Evolutionary conservation across 2,329 filamentous ascomycete species (phyloP).

Genomic region (Neurospora sp.): DNA sequence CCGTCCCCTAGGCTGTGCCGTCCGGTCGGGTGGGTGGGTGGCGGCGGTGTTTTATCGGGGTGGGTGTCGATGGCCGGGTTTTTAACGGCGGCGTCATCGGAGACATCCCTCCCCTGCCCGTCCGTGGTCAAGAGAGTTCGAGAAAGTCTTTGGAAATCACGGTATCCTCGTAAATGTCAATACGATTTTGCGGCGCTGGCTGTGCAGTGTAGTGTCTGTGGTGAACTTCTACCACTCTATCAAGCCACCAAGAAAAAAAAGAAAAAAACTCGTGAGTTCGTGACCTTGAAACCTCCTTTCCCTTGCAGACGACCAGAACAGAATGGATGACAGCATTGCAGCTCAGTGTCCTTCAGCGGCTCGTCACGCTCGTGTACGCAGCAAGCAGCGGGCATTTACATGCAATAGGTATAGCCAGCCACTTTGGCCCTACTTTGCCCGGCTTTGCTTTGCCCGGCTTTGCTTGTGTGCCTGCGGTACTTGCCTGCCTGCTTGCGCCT

Average conservation of each 20-base stretch:
- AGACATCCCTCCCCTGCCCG: too few relatives aligned
- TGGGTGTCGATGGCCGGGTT: background rate
- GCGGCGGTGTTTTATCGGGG: background rate
- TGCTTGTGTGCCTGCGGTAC: background rate
- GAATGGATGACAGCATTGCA: background rate
- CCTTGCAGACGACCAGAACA: background rate
- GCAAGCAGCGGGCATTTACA: background rate
- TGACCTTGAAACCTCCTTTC: background rate
- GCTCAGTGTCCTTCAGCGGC: background rate
- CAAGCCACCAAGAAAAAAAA: background rate
- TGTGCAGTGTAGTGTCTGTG: background rate
- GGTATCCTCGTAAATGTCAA: too few relatives aligned
- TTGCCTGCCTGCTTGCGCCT: background rate
- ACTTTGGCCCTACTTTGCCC: background rate
- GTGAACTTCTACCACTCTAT: too few relatives aligned
- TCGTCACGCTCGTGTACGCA: background rate
- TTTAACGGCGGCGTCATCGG: too few relatives aligned
- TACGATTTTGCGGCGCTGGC: background rate
- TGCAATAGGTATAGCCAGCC: background rate
- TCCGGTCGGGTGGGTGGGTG: background rate
- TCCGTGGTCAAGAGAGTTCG: too few relatives aligned
- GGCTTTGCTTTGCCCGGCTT: background rate
- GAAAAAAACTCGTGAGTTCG: background rate
- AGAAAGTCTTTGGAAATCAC: too few relatives aligned
- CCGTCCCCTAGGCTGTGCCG: background rate